A percentile compares a stretch with the other conserved stretches of the same genome.
phyloP scores from a whole-genome alignment of 768 basidiomycete species.

The Russula sp. region DNA sequence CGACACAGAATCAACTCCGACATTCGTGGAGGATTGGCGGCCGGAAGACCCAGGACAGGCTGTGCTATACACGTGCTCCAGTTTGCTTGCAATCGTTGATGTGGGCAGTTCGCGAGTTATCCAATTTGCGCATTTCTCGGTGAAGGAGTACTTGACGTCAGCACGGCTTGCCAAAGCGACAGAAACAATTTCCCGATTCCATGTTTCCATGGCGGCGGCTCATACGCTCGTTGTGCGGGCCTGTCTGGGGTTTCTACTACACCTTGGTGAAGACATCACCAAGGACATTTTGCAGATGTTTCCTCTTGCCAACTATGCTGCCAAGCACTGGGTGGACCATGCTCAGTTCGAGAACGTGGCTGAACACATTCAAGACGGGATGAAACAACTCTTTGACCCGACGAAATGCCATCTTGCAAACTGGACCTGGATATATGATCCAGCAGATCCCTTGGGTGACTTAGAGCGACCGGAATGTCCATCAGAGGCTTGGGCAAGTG shows the following conservation, averaged over 20 bases:
- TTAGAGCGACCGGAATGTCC: too few relatives aligned
- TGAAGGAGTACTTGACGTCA: slow-evolving; percentile 7
- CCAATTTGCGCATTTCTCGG: slow-evolving; percentile 10
- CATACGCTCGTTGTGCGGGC: neutral
- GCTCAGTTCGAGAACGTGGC: too few relatives aligned
- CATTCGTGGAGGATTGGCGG: neutral
- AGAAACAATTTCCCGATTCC: neutral
- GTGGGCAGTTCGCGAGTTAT: neutral
- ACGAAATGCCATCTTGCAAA: too few relatives aligned
- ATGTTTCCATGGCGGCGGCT: neutral
- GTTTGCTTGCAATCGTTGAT: neutral
- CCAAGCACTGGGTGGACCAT: too few relatives aligned
- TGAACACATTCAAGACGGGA: too few relatives aligned
- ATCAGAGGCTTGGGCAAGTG: too few relatives aligned
- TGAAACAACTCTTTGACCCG: too few relatives aligned
- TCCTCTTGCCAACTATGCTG: too few relatives aligned
- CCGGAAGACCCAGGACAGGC: neutral
- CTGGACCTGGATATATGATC: too few relatives aligned
- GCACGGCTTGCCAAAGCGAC: neutral
- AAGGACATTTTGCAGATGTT: too few relatives aligned
- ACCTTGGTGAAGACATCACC: too few relatives aligned
- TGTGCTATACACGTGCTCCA: neutral
- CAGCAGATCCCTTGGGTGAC: too few relatives aligned
- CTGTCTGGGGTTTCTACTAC: neutral
- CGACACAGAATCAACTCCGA: neutral